phyloP scores from a whole-genome alignment of 1,284 basidiomycete genomes.

The Fomitopsis palustris region DNA sequence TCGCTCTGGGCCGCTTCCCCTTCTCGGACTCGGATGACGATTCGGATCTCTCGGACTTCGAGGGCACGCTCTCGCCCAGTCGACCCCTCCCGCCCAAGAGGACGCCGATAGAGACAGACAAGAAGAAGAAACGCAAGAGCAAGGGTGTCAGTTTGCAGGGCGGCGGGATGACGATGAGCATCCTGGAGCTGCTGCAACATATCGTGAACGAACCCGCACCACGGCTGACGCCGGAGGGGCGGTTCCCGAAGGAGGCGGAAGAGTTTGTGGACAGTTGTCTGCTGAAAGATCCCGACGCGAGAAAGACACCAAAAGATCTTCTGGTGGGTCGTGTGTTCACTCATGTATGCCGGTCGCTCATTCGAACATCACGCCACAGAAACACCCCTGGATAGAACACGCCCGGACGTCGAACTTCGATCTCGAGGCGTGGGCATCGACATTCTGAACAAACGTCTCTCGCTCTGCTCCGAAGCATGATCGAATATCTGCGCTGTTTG shows the following conservation, averaged over 20 bases:
- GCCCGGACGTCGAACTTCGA: conserved; percentile 49
- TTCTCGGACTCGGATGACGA: conserved; percentile 75
- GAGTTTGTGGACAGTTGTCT: conserved; percentile 83
- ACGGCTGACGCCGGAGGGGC: conserved; percentile 63
- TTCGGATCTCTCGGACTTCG: conserved; percentile 66
- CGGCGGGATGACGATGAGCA: conserved; percentile 93
- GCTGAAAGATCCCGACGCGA: conserved; percentile 74
- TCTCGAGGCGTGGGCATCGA: conserved; percentile 62
- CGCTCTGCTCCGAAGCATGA: not conserved
- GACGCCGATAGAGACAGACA: conserved; percentile 42
- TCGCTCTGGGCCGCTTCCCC: conserved; percentile 91
- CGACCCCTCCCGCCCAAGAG: conserved; percentile 38
- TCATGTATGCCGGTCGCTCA: conserved; percentile 6
- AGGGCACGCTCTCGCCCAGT: conserved; percentile 62
- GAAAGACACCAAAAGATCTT: conserved; percentile 80
- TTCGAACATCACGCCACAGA: conserved; percentile 32
- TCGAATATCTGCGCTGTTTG: not conserved
- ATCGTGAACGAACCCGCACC: conserved; percentile 98
- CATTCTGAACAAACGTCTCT: conserved; percentile 36
- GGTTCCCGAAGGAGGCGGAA: conserved; percentile 70
- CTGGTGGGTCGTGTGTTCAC: conserved; percentile 47
- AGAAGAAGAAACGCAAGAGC: conserved; percentile 60
- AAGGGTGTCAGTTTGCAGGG: conserved; percentile 88
- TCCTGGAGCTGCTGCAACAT: conserved; percentile 94
- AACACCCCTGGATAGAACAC: conserved; percentile 55